Base-by-base conservation (phyloP, 192 early-diverging fungal genomes). In the Coemansia sp. region DNA sequence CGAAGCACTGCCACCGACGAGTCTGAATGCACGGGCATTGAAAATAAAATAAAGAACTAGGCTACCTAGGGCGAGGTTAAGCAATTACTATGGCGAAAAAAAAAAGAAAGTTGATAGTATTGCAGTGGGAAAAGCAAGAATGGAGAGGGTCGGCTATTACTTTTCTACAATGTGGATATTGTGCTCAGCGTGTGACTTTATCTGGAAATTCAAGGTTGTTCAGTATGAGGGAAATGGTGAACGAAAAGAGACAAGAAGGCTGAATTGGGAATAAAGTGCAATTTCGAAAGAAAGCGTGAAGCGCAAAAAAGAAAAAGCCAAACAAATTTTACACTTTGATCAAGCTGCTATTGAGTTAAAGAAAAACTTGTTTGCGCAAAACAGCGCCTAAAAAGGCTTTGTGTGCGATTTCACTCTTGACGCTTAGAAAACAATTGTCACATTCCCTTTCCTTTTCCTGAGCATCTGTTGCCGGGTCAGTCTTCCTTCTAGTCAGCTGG, bases 1-100 rank as follows among this genome's bases (percentile, higher is more conserved):
- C 63, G 56, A 50, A 57, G 57, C 33, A 46, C 45, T 23, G 34
- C 42, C 32, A 46, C 56, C 34, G 57, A 38, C 9, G 65, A 59
- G 54, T 66, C 65, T 19, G 56, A 66, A 59, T 56, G 34, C 32
- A 34, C 46, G 9, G 35, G 45, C 65, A 66, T 66, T 36, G 41
- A 25, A 57, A 57, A 17, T 8, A 13, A 40, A 40, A 40, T 3
- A 40, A 29, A 36, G 55, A 52, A 52, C 22, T 15, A 25, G 49
- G 49, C 49, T 22, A 52, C 49, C 23, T 25, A 25, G 22, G 7
- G 2, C 10, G 49, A 2, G 22, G 22, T 11, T 25, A 5, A 25
- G 23, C 6, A 50, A 52, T 25, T 25, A 25, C 22, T 19, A 19
- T 48, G 45, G 38, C 38, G 38, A 11, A 40, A 4, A 40, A 10